These are phyloP conservation scores for Gautieria morchelliformis DNA, from an alignment of 768 basidiomycete genomes.

Conservation along the genomic window DNA sequence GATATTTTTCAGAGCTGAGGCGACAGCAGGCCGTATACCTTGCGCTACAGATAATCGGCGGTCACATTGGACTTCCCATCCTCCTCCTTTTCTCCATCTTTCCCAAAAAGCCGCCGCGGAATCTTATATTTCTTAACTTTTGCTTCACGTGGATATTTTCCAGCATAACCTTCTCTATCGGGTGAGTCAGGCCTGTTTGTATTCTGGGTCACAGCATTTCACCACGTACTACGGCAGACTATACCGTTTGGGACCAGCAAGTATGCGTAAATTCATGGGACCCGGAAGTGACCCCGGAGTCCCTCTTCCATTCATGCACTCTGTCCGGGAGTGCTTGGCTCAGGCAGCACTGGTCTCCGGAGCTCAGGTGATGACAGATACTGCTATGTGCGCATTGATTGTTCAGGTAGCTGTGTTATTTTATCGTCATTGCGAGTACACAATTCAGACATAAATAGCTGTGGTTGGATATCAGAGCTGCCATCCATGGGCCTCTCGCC, in stretches of 20 bases:
- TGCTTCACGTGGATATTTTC: background rate
- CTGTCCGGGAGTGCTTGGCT: background rate
- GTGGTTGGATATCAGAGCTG: background rate
- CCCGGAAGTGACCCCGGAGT: too few relatives aligned
- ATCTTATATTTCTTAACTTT: background rate
- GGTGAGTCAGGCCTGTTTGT: background rate
- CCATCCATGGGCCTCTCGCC: background rate
- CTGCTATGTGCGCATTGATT: background rate
- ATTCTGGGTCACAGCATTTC: background rate
- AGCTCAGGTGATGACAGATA: background rate
- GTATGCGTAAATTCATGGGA: too few relatives aligned
- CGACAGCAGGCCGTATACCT: background rate
- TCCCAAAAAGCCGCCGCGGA: background rate
- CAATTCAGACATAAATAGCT: background rate
- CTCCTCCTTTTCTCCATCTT: background rate
- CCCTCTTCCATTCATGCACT: background rate
- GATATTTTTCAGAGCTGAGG: background rate
- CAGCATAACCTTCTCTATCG: background rate
- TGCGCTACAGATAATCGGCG: background rate
- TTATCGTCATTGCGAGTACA: background rate
- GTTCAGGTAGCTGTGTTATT: background rate
- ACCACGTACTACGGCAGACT: background rate
- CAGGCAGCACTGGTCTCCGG: background rate
- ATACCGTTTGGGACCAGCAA: background rate
- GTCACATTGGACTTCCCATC: background rate